These are phyloP conservation scores for Albugo candida DNA, from an alignment of 352 stramenopile genomes.

Conservation along the genomic window DNA sequence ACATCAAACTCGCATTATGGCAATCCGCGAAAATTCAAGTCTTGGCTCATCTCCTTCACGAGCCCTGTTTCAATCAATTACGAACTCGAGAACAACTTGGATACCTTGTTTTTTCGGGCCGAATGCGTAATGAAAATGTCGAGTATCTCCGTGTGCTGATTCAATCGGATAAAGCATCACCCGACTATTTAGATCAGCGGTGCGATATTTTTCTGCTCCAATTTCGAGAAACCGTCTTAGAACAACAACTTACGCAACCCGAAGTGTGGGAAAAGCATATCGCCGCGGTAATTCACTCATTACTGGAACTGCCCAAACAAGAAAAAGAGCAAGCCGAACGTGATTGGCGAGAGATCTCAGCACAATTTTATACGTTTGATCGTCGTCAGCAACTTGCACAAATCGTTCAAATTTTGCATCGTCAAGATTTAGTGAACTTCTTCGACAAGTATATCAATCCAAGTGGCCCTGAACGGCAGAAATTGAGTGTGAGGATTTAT, in stretches of 20 bases:
- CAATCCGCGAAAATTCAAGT: slow-evolving; percentile 41
- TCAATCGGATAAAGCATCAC: slow-evolving; percentile 54
- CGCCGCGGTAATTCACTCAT: slow-evolving; percentile 29
- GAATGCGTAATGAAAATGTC: slow-evolving; percentile 23
- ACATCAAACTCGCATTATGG: background rate
- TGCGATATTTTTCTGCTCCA: slow-evolving; percentile 45
- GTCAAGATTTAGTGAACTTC: slow-evolving; percentile 26
- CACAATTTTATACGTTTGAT: slow-evolving; percentile 51
- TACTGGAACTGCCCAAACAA: slow-evolving; percentile 51
- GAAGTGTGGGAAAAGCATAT: slow-evolving; percentile 28
- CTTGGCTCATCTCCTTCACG: slow-evolving; percentile 75
- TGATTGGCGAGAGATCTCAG: slow-evolving; percentile 41
- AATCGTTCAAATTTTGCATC: slow-evolving; percentile 23
- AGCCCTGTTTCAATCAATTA: slow-evolving; percentile 84
- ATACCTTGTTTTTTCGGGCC: slow-evolving; percentile 68
- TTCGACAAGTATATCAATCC: slow-evolving; percentile 34
- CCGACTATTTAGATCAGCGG: slow-evolving; percentile 35
- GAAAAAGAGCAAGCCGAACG: slow-evolving; percentile 41
- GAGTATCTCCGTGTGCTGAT: slow-evolving; percentile 62
- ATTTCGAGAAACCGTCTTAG: slow-evolving; percentile 20
- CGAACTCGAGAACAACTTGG: slow-evolving; percentile 85
- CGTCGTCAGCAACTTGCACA: slow-evolving; percentile 25
- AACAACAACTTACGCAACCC: slow-evolving; percentile 8
- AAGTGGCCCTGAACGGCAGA: slow-evolving; percentile 16
- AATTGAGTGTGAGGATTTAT: slow-evolving; percentile 31